Percentiles rank a stretch among this genome's conserved stretches.
Evolutionary conservation across 768 basidiomycete species (phyloP).

Genomic region (Lactarius hatsudake): DNA sequence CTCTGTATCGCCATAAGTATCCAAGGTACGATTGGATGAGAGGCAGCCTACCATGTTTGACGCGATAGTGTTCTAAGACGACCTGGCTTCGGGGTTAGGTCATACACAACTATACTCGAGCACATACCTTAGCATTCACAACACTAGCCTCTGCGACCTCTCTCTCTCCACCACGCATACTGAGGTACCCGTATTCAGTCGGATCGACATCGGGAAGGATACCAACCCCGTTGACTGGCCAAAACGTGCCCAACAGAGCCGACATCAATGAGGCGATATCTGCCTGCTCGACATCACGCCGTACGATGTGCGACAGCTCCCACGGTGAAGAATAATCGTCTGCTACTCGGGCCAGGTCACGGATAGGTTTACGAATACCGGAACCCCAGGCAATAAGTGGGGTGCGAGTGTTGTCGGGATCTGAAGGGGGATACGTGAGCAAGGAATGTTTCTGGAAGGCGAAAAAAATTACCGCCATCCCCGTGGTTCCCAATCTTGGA

Average conservation of each 20-base stretch:
- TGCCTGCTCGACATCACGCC: conserved; percentile 80
- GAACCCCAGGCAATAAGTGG: conserved; percentile 82
- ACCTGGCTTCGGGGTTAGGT: conserved; percentile 41
- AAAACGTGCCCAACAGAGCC: conserved; percentile 62
- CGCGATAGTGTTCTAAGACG: conserved; percentile 70
- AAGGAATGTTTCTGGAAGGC: conserved; percentile 2
- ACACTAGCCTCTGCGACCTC: conserved; percentile 53
- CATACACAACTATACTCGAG: background rate
- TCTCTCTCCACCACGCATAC: conserved; percentile 44
- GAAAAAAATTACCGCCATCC: conserved; percentile 63
- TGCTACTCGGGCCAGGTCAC: conserved; percentile 54
- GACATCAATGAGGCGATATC: conserved; percentile 81
- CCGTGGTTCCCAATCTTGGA: conserved; percentile 85
- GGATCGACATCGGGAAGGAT: conserved; percentile 75
- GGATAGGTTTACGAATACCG: conserved; percentile 68
- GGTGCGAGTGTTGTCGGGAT: conserved; percentile 85
- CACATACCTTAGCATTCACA: conserved; percentile 58
- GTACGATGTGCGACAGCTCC: conserved; percentile 53
- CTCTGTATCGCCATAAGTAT: conserved; percentile 40
- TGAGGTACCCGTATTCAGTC: conserved; percentile 55
- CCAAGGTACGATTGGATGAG: background rate
- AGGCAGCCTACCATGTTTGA: conserved; percentile 62
- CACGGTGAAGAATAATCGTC: conserved; percentile 69
- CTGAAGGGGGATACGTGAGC: conserved; percentile 37
- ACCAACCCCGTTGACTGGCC: conserved; percentile 83